Evolutionary conservation across 345 rosid species (phyloP), one percentile per base, ranked within the genome.

Genomic region (Adansonia digitata): DNA sequence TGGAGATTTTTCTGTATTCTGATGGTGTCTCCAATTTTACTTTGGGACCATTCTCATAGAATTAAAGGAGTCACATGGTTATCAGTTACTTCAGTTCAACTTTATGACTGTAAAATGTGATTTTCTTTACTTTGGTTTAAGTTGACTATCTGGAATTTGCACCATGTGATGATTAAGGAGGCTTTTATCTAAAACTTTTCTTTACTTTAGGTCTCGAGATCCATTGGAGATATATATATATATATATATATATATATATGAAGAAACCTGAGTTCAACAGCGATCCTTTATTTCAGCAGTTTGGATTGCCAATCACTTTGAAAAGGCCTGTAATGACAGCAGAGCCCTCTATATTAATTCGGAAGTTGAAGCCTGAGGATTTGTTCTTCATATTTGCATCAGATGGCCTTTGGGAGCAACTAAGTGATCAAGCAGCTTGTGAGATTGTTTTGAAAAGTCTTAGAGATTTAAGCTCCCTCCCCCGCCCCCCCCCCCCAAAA

Each of bases 331-430:
- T 81, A 45, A 77, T 86, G 86, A 76, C 83, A 46, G 87, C 89
- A 72, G 89, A 82, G 53, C 89, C 89, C 6, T 86, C 89, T 1
- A 79, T 84, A 53, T 8, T 82, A 61, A 66, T 53, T 15, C 81
- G 86, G 62, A 77, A 77, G 59, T 65, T 86, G 63, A 75, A 68
- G 53, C 82, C 85, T 4, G 72, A 78, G 2, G 86, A 84, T 70
- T 45, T 79, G 60, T 86, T 86, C 74, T 48, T 86, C 65, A 82
- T 86, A 56, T 84, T 84, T 77, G 89, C 89, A 55, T 82, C 89
- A 35, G 89, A 86, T 75, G 89, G 89, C 39, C 87, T 86, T 0
- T 84, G 89, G 89, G 89, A 84, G 84, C 89, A 84, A 65, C 42
- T 82, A 64, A 86, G 77, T 74, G 87, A 86, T 52, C 81, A 82